Conservation (phyloP, 2,329 filamentous ascomycete genomes). For the Fonsecaea nubica region DNA sequence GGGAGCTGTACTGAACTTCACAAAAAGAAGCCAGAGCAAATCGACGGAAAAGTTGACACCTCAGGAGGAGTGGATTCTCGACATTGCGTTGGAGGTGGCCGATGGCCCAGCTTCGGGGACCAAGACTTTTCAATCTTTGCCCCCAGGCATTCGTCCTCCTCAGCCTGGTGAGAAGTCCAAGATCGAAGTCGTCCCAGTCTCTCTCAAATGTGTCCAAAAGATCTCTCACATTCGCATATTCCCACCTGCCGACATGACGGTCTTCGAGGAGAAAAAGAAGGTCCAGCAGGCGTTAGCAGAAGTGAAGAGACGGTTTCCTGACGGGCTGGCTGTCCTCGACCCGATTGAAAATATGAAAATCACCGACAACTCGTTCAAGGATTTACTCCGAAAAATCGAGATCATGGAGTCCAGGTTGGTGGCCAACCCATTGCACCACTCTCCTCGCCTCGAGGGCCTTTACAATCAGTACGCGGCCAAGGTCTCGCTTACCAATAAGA, state of each 20-base stretch:
- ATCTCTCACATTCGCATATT: slow-evolving; percentile 85
- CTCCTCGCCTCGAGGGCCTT: slow-evolving; percentile 78
- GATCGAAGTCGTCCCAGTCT: slow-evolving; percentile 83
- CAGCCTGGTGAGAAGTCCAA: slow-evolving; percentile 68
- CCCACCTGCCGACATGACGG: slow-evolving; percentile 76
- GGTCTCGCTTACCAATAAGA: slow-evolving; percentile 74
- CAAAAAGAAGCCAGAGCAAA: slow-evolving; percentile 69
- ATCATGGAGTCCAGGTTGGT: slow-evolving; percentile 89
- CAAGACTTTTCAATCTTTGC: slow-evolving; percentile 70
- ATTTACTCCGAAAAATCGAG: slow-evolving; percentile 91
- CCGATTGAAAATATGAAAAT: slow-evolving; percentile 97
- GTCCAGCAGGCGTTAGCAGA: slow-evolving; percentile 74
- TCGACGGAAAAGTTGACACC: slow-evolving; percentile 71
- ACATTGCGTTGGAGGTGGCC: slow-evolving; percentile 75
- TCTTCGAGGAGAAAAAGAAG: slow-evolving; percentile 70
- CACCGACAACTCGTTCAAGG: slow-evolving; percentile 89
- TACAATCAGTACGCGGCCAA: slow-evolving; percentile 89
- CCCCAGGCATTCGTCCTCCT: slow-evolving; percentile 66
- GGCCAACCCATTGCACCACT: slow-evolving; percentile 89
- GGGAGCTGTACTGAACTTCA: slow-evolving; percentile 84
- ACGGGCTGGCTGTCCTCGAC: slow-evolving; percentile 86
- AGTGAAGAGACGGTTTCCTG: slow-evolving; percentile 85
- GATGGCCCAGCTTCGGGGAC: slow-evolving; percentile 59
- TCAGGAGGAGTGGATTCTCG: slow-evolving; percentile 80
- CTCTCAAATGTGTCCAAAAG: slow-evolving; percentile 82